Percentiles rank a stretch among this genome's conserved stretches.
phyloP scores from a whole-genome alignment of 1,284 basidiomycete species.

The Fistulina hepatica region DNA sequence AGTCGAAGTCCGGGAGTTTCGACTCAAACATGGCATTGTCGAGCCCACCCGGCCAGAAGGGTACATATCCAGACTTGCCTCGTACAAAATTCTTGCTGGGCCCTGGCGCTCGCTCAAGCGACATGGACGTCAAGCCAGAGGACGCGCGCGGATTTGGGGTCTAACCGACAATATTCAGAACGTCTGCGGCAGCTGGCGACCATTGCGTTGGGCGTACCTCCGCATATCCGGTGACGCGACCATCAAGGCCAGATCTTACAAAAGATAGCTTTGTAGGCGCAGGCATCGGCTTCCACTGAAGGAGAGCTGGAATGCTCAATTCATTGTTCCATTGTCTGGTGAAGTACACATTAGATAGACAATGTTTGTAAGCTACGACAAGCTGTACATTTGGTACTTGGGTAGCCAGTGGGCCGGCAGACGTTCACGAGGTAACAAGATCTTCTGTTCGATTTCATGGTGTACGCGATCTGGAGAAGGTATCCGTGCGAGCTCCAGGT shows the following conservation, averaged over 20 bases:
- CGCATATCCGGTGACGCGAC: constrained; percentile 38
- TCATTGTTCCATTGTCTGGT: constrained; percentile 54
- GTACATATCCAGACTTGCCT: constrained; percentile 86
- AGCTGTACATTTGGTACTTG: constrained; percentile 61
- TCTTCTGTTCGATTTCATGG: constrained; percentile 53
- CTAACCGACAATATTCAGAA: constrained; percentile 24
- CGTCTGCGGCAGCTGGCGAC: not conserved
- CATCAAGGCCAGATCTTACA: constrained; percentile 68
- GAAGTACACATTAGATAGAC: not conserved
- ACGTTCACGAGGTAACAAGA: constrained; percentile 52
- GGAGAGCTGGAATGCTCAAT: constrained; percentile 46
- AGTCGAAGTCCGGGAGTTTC: constrained; percentile 23
- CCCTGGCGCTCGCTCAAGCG: constrained; percentile 75
- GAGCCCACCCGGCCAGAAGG: constrained; percentile 86
- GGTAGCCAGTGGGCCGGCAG: constrained; percentile 64
- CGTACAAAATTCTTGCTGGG: constrained; percentile 75
- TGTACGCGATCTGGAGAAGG: constrained; percentile 52
- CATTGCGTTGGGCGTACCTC: not conserved
- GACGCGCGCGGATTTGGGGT: constrained; percentile 37
- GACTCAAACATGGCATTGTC: constrained; percentile 39
- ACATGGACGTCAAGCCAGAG: constrained; percentile 69
- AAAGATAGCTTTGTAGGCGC: constrained; percentile 74
- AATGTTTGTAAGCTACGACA: constrained; percentile 1
- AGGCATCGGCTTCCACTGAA: constrained; percentile 56
- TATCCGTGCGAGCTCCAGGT: constrained; percentile 42